These are phyloP conservation scores for Cyathus striatus DNA, from an alignment of 768 basidiomycete genomes.

Conservation along the genomic window DNA sequence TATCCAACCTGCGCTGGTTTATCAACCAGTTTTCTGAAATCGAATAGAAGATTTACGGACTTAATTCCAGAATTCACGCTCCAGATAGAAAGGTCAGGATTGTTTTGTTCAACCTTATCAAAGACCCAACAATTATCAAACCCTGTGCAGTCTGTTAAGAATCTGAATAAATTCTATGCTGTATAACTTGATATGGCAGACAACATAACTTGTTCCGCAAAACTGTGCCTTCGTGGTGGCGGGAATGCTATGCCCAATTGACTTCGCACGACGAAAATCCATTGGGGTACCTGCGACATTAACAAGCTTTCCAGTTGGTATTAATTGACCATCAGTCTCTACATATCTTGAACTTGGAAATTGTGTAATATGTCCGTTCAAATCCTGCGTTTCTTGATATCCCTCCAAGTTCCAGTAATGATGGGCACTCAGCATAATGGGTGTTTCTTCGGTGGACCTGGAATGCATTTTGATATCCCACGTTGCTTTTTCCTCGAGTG, in stretches of 20 bases:
- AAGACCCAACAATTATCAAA: constrained; percentile 45
- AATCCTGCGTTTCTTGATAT: constrained; percentile 33
- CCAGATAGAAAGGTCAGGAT: constrained; percentile 35
- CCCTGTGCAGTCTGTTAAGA: constrained; percentile 31
- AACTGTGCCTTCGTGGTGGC: constrained; percentile 24
- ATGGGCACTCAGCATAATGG: constrained; percentile 39
- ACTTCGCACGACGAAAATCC: constrained; percentile 38
- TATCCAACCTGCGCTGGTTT: constrained; percentile 25
- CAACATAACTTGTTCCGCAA: constrained; percentile 32
- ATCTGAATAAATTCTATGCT: neutral
- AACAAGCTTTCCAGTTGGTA: constrained; percentile 34
- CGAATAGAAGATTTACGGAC: constrained; percentile 11
- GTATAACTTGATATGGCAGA: neutral
- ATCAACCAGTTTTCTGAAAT: neutral
- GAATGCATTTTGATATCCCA: constrained; percentile 34
- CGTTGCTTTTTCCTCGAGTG: constrained; percentile 26
- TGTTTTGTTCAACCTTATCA: constrained; percentile 21
- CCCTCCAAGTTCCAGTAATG: constrained; percentile 43
- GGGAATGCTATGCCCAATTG: constrained; percentile 31
- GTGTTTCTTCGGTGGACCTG: constrained; percentile 29
- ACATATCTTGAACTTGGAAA: constrained; percentile 32
- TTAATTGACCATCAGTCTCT: constrained; percentile 31
- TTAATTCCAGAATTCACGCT: constrained; percentile 41
- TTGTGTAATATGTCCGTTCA: constrained; percentile 29
- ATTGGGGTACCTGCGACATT: constrained; percentile 30